A percentile compares a stretch with the other conserved stretches of the same genome.
phyloP scores from a whole-genome alignment of 371 early-diverging fungal genomes.

The Apophysomyces sp. region DNA sequence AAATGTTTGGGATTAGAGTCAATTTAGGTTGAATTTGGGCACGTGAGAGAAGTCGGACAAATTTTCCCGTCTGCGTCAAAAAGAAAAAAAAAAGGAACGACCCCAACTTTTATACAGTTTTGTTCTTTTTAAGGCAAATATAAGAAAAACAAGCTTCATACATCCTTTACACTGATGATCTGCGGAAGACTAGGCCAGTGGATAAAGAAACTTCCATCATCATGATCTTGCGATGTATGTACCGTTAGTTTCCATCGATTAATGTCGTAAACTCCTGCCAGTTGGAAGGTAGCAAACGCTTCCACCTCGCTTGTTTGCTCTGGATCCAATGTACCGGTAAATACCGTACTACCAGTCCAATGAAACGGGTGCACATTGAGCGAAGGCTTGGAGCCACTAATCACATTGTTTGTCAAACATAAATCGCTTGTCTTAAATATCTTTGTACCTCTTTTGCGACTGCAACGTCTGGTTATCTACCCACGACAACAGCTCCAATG shows the following conservation, averaged over 20 bases:
- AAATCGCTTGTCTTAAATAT: not conserved
- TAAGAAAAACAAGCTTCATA: not conserved
- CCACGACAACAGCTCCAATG: constrained; percentile 54
- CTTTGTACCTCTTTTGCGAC: constrained; percentile 9
- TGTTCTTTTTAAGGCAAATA: too few relatives aligned
- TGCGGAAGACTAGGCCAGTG: not conserved
- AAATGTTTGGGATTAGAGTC: not conserved
- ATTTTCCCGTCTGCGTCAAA: too few relatives aligned
- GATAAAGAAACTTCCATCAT: not conserved
- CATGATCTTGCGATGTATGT: constrained; percentile 17
- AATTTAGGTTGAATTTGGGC: not conserved
- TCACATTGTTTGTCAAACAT: not conserved
- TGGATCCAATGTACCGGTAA: constrained; percentile 54
- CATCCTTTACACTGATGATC: not conserved
- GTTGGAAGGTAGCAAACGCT: constrained; percentile 55
- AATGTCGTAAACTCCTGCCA: constrained; percentile 70
- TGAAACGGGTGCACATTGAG: constrained; percentile 48
- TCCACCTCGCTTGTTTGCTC: constrained; percentile 45
- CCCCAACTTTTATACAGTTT: too few relatives aligned
- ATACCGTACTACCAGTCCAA: constrained; percentile 64
- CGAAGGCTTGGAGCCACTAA: constrained; percentile 24
- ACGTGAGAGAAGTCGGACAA: too few relatives aligned
- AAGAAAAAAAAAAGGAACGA: too few relatives aligned
- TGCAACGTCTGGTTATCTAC: constrained; percentile 26
- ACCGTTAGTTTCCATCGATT: constrained; percentile 71